Evolutionary conservation across 306 rosid genomes (phyloP), one percentile per base, ranked within the genome.

Genomic region (Albizia julibrissin): DNA sequence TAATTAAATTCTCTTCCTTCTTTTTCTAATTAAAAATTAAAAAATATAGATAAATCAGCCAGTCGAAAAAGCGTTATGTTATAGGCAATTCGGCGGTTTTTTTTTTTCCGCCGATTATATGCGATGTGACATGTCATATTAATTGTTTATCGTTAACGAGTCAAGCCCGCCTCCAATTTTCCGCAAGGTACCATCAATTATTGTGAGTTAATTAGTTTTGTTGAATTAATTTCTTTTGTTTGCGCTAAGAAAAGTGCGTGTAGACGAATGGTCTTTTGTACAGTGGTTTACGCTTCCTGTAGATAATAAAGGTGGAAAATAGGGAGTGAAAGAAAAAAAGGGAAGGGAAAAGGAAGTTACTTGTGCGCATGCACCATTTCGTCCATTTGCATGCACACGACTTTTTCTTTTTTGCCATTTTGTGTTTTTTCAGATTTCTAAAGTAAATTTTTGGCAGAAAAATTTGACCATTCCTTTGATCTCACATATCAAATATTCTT

Each of bases 401-500:
- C 86, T 73, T 86, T 86, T 12, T 5, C 14, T 56, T 58, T 56
- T 26, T 56, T 77, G 72, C 61, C 37, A 2, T 26, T 26, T 61
- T 58, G 27, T 73, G 44, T 59, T 79, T 79, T 79, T 82, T 73
- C 8, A 50, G 66, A 8, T 37, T 29, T 56, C 69, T 54, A 80
- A 61, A 84, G 81, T 61, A 39, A 44, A 29, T 76, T 66, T 66
- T 50, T 76, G 67, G 79, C 73, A 15, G 81, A 66, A 81, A 59
- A 33, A 18, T 66, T 91, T 86, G 86, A 91, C 89, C 77, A 65
- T 37, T 64, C 61, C 75, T 31, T 70, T 67, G 6, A 11, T 74
- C 77, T 89, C 75, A 88, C 75, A 87, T 79, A 39, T 66, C 88
- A 82, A 74, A 73, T 88, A 3, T 58, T 58, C 29, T 69, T 83